A percentile compares a stretch with the other conserved stretches of the same genome.
phyloP scores from a whole-genome alignment of 148 eudicot species.

The Rhododendron vialii region DNA sequence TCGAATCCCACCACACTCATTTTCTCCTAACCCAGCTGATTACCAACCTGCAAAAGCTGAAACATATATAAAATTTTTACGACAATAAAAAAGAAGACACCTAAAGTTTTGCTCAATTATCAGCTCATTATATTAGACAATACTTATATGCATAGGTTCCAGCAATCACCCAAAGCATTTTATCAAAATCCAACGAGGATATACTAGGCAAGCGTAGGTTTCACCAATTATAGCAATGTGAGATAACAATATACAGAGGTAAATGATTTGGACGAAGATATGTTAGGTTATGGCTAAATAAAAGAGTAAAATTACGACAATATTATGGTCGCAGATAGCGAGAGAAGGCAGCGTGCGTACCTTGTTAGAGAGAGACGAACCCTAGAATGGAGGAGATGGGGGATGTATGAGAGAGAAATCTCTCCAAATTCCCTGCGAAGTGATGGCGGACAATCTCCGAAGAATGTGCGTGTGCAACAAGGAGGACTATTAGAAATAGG shows the following conservation, averaged over 20 bases:
- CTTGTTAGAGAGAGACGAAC: conserved; percentile 9
- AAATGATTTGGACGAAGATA: background rate
- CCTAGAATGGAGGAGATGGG: conserved; percentile 7
- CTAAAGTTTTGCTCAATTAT: background rate
- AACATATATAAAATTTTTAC: background rate
- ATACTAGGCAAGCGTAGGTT: background rate
- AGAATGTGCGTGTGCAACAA: background rate
- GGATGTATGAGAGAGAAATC: background rate
- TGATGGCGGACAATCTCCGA: background rate
- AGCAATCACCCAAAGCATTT: background rate
- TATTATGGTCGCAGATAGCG: background rate
- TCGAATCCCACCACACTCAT: conserved; percentile 91
- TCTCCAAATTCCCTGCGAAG: conserved; percentile 1
- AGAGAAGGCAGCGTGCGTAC: conserved; percentile 5
- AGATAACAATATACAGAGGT: background rate
- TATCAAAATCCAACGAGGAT: background rate
- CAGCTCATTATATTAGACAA: background rate
- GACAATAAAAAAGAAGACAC: background rate
- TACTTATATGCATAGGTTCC: too few species aligned
- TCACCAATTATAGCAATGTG: background rate
- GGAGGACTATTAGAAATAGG: background rate
- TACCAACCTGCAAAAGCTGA: background rate
- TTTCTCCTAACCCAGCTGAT: background rate
- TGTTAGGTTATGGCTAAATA: background rate
- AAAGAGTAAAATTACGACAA: background rate